Evolutionary conservation across 495 filamentous ascomycete species (phyloP).

Genomic region (Penicilliopsis zonata): DNA sequence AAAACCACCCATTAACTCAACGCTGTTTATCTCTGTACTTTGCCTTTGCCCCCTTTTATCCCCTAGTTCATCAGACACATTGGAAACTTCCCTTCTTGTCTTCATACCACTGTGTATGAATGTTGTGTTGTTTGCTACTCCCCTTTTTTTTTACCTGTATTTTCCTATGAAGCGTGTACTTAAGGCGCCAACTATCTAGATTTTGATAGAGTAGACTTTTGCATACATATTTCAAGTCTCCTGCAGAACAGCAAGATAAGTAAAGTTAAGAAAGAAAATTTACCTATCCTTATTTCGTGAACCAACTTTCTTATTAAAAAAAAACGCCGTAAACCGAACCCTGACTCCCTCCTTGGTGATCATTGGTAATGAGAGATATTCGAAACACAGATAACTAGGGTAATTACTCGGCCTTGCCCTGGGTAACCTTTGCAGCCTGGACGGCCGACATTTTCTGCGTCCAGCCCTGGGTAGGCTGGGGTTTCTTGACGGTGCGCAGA

Average conservation of each 20-base stretch:
- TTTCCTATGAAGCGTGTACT: neutral
- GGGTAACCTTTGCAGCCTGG: constrained; percentile 72
- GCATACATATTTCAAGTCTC: too few relatives aligned
- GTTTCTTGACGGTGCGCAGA: constrained; percentile 83
- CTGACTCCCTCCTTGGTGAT: too few relatives aligned
- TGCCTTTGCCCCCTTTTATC: constrained; percentile 12
- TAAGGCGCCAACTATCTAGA: too few relatives aligned
- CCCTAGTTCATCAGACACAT: constrained; percentile 1
- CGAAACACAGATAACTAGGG: neutral
- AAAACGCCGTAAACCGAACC: too few relatives aligned
- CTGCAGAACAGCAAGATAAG: too few relatives aligned
- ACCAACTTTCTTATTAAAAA: too few relatives aligned
- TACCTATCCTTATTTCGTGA: too few relatives aligned
- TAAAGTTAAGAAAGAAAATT: too few relatives aligned
- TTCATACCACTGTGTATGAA: constrained; percentile 5
- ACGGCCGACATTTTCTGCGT: constrained; percentile 93
- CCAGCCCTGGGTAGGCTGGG: constrained; percentile 76
- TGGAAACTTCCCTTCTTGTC: constrained; percentile 5
- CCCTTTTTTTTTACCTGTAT: neutral
- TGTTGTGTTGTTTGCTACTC: constrained; percentile 5
- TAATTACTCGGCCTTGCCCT: constrained; percentile 29
- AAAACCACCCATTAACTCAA: constrained; percentile 3
- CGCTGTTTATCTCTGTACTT: too few relatives aligned
- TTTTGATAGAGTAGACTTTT: too few relatives aligned
- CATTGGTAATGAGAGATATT: too few relatives aligned